These are phyloP conservation scores for Boletus sp. DNA, from an alignment of 1,284 basidiomycete species.

Conservation along the genomic window DNA sequence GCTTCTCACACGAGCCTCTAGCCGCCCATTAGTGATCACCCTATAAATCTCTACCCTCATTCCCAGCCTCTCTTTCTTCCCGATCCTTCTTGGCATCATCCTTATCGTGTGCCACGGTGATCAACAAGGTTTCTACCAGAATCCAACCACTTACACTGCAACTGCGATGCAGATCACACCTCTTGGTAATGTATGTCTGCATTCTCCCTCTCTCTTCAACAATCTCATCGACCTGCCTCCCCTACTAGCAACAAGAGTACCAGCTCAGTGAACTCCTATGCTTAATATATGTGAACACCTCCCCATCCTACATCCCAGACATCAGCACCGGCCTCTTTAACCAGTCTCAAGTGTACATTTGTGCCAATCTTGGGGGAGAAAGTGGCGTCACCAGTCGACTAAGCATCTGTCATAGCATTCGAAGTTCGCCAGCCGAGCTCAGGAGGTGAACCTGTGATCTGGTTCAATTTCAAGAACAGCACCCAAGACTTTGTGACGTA, in stretches of 20 bases:
- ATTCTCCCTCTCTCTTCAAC: slow-evolving; percentile 16
- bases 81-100: slow-evolving; percentile 54
- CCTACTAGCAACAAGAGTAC: slow-evolving; percentile 54
- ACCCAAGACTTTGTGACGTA: slow-evolving; percentile 60
- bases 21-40: not conserved
- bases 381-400: slow-evolving; percentile 71
- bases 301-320: slow-evolving; percentile 58
- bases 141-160: slow-evolving; percentile 66
- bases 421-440: slow-evolving; percentile 62
- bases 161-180: slow-evolving; percentile 73
- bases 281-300: slow-evolving; percentile 61
- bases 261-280: slow-evolving; percentile 68
- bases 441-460: slow-evolving; percentile 56
- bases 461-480: slow-evolving; percentile 83
- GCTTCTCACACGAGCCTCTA: not conserved
- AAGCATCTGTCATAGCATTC: slow-evolving; percentile 69
- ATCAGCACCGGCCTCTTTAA: slow-evolving; percentile 57
- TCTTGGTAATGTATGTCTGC: slow-evolving; percentile 62
- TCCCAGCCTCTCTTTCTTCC: not conserved
- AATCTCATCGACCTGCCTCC: not conserved
- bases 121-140: slow-evolving; percentile 64
- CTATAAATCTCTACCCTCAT: not conserved
- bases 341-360: slow-evolving; percentile 47
- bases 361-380: slow-evolving; percentile 79
- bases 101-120: slow-evolving; percentile 69